Percentiles rank a stretch among this genome's conserved stretches.
Evolutionary conservation across 2,329 filamentous ascomycete genomes (phyloP).

Genomic region (Trichophyton equinum): DNA sequence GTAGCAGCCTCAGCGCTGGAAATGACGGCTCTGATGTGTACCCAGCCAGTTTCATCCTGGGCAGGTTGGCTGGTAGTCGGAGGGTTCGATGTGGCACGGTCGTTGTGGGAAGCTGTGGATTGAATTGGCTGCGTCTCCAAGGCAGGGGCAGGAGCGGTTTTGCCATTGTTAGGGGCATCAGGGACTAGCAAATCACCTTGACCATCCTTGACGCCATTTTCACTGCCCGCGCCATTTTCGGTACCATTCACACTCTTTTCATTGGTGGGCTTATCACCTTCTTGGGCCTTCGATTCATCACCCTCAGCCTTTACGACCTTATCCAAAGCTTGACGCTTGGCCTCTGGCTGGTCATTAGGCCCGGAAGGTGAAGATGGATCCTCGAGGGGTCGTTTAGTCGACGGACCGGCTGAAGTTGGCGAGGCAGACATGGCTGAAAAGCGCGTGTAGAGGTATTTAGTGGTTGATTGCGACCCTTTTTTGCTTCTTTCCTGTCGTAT

Average conservation of each 20-base stretch:
- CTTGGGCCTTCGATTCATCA: constrained; percentile 24
- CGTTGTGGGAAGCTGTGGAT: constrained; percentile 43
- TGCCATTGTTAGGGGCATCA: constrained; percentile 49
- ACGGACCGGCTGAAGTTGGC: constrained; percentile 36
- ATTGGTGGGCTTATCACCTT: constrained; percentile 33
- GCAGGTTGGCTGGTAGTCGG: constrained; percentile 34
- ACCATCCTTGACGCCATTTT: constrained; percentile 42
- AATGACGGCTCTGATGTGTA: constrained; percentile 93
- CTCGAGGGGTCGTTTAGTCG: constrained; percentile 81
- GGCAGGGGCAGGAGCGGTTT: constrained; percentile 30
- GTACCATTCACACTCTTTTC: constrained; percentile 23
- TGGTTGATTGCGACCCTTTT: constrained; percentile 6
- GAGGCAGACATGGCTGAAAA: constrained; percentile 58
- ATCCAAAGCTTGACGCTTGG: constrained; percentile 90
- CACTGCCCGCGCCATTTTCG: constrained; percentile 8
- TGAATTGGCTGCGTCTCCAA: constrained; percentile 48
- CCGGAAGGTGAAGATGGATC: constrained; percentile 91
- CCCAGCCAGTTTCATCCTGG: constrained; percentile 89
- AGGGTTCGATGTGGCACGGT: constrained; percentile 33
- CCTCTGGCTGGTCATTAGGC: constrained; percentile 84
- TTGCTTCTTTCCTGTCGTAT: constrained; percentile 7
- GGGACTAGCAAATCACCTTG: constrained; percentile 59
- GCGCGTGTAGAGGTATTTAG: constrained; percentile 17
- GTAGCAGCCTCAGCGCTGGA: constrained; percentile 95
- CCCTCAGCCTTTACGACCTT: constrained; percentile 64